These are phyloP conservation scores for Aphanomyces astaci DNA, from an alignment of 352 stramenopile species.

Conservation along the genomic window DNA sequence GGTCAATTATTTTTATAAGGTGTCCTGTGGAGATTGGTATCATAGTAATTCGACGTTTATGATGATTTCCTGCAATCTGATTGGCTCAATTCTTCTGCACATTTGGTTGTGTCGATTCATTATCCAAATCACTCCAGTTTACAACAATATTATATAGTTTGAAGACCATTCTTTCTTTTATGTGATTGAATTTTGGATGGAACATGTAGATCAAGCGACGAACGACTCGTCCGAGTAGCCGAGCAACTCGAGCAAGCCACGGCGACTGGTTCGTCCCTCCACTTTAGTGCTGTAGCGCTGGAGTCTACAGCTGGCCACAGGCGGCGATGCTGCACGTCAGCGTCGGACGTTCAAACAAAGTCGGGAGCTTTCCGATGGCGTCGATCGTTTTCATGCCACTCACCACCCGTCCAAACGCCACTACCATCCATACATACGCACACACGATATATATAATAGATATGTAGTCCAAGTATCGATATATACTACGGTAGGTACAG, in stretches of 20 bases:
- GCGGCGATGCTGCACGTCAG: slow-evolving; percentile 59
- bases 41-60: too few relatives aligned
- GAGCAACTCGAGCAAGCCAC: slow-evolving; percentile 2
- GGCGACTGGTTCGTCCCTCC: neutral
- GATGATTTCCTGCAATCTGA: too few relatives aligned
- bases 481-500: too few relatives aligned
- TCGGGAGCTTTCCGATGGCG: slow-evolving; percentile 46
- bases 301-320: slow-evolving; percentile 45
- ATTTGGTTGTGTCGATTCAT: too few relatives aligned
- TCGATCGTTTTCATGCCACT: slow-evolving; percentile 50
- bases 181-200: neutral
- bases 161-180: neutral
- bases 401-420: slow-evolving; percentile 68
- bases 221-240: slow-evolving; percentile 4
- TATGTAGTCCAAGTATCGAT: too few relatives aligned
- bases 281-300: slow-evolving; percentile 10
- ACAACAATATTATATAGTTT: too few relatives aligned
- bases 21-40: too few relatives aligned
- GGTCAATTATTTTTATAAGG: too few relatives aligned
- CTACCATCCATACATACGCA: slow-evolving; percentile 31
- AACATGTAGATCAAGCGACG: slow-evolving; percentile 3
- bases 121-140: too few relatives aligned
- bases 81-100: too few relatives aligned
- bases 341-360: slow-evolving; percentile 41
- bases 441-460: too few relatives aligned